Evolutionary conservation across 2,329 filamentous ascomycete species (phyloP).

Genomic region (Curvularia lunata): DNA sequence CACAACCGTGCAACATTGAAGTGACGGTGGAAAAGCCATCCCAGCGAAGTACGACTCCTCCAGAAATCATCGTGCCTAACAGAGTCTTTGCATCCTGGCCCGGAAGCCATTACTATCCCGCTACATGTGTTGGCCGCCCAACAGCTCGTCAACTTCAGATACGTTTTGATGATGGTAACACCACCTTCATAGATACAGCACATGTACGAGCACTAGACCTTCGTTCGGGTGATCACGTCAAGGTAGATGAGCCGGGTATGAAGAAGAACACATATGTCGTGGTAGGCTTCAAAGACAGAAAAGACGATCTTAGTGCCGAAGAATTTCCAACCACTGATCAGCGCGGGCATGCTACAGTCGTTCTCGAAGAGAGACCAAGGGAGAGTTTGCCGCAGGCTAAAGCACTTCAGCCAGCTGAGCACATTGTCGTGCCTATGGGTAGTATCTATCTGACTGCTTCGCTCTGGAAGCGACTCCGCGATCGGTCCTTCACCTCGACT

Average conservation of each 20-base stretch:
- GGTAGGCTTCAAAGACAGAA: slow-evolving; percentile 51
- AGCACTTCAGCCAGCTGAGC: slow-evolving; percentile 23
- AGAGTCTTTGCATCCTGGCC: slow-evolving; percentile 66
- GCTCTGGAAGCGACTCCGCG: slow-evolving; percentile 52
- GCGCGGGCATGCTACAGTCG: slow-evolving; percentile 49
- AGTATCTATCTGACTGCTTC: slow-evolving; percentile 54
- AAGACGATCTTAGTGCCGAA: slow-evolving; percentile 28
- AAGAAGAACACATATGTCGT: slow-evolving; percentile 55
- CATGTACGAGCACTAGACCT: slow-evolving; percentile 54
- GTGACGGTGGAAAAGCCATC: slow-evolving; percentile 8
- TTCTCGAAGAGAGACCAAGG: slow-evolving; percentile 51
- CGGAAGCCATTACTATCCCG: slow-evolving; percentile 64
- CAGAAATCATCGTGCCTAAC: slow-evolving; percentile 52
- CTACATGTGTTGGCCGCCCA: slow-evolving; percentile 60
- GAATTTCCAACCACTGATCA: slow-evolving; percentile 51
- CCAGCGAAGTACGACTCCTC: slow-evolving; percentile 23
- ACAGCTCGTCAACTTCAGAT: slow-evolving; percentile 53
- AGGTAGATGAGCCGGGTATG: slow-evolving; percentile 54
- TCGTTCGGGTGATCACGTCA: slow-evolving; percentile 54
- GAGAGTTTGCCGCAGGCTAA: slow-evolving; percentile 44
- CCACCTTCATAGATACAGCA: slow-evolving; percentile 49
- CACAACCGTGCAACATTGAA: slow-evolving; percentile 17
- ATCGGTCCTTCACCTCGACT: slow-evolving; percentile 46
- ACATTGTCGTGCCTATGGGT: slow-evolving; percentile 49
- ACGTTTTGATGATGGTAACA: slow-evolving; percentile 57